These are phyloP conservation scores for Paramecium bursaria DNA, from an alignment of 73 alveolate species.

Conservation along the genomic window DNA sequence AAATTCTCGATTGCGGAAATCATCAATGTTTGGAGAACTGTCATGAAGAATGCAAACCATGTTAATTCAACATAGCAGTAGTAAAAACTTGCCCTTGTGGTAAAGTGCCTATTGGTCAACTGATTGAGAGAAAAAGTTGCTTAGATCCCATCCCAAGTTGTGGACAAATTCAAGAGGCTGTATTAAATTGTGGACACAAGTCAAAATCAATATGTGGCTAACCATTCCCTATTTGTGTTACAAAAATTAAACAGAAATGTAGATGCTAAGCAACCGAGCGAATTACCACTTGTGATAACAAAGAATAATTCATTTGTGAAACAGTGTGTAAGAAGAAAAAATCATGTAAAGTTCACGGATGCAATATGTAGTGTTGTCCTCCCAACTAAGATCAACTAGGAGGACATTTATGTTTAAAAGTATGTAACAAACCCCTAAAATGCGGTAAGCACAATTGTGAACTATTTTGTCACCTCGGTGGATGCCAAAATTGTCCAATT, in stretches of 20 bases:
- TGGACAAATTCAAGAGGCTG: slow-evolving; percentile 72
- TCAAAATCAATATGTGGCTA: slow-evolving; percentile 22
- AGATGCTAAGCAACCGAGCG: slow-evolving; percentile 57
- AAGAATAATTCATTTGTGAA: slow-evolving; percentile 45
- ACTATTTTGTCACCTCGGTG: slow-evolving; percentile 94
- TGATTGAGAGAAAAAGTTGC: slow-evolving; percentile 72
- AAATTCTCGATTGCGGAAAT: slow-evolving; percentile 87
- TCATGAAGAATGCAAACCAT: slow-evolving; percentile 92
- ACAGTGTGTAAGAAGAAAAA: slow-evolving; percentile 52
- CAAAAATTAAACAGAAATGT: slow-evolving; percentile 55
- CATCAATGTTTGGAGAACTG: slow-evolving; percentile 90
- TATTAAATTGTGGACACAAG: slow-evolving; percentile 74
- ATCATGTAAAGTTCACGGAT: slow-evolving; percentile 65
- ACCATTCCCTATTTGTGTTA: slow-evolving; percentile 36
- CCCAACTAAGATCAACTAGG: slow-evolving; percentile 90
- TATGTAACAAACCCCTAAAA: slow-evolving; percentile 85
- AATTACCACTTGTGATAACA: slow-evolving; percentile 54
- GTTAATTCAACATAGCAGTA: slow-evolving; percentile 76
- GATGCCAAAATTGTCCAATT: slow-evolving; percentile 91
- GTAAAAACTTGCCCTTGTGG: slow-evolving; percentile 83
- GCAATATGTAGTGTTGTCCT: slow-evolving; percentile 86
- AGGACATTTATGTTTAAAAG: slow-evolving; percentile 90
- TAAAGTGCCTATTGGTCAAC: slow-evolving; percentile 58
- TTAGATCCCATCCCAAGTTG: slow-evolving; percentile 82
- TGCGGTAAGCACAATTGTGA: slow-evolving; percentile 95